Percentiles rank a stretch among this genome's conserved stretches.
Evolutionary conservation across 768 basidiomycete genomes (phyloP).

Genomic region (Dentipellis fragilis): DNA sequence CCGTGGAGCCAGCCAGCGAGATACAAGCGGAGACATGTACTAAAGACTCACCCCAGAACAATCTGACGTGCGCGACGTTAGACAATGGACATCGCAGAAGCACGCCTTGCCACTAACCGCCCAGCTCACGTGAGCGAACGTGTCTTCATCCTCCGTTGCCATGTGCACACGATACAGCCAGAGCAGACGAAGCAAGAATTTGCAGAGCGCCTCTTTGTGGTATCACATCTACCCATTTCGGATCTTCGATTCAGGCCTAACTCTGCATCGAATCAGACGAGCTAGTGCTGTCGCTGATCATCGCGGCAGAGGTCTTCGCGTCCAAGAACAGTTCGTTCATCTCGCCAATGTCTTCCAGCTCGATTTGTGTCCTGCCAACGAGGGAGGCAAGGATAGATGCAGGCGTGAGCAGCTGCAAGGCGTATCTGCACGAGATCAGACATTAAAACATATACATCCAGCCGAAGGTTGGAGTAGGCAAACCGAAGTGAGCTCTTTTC

Average conservation of each 20-base stretch:
- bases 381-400: constrained; percentile 79
- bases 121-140: no score
- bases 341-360: constrained; percentile 82
- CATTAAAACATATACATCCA: not conserved
- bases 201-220: no score
- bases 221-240: not conserved
- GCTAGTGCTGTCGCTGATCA: not conserved
- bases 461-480: constrained; percentile 15
- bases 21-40: no score
- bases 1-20: no score
- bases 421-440: constrained; percentile 46
- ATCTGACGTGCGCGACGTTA: no score
- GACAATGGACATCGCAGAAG: no score
- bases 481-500: constrained; percentile 75
- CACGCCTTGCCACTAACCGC: no score
- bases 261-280: not conserved
- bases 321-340: constrained; percentile 95
- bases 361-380: constrained; percentile 71
- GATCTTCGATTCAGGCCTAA: not conserved
- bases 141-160: no score
- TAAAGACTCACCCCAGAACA: no score
- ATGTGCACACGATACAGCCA: no score
- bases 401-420: constrained; percentile 84
- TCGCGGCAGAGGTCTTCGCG: constrained; percentile 55
- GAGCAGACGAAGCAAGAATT: no score